Conservation (phyloP, 2,329 filamentous ascomycete species). For the Alternaria sp. region DNA sequence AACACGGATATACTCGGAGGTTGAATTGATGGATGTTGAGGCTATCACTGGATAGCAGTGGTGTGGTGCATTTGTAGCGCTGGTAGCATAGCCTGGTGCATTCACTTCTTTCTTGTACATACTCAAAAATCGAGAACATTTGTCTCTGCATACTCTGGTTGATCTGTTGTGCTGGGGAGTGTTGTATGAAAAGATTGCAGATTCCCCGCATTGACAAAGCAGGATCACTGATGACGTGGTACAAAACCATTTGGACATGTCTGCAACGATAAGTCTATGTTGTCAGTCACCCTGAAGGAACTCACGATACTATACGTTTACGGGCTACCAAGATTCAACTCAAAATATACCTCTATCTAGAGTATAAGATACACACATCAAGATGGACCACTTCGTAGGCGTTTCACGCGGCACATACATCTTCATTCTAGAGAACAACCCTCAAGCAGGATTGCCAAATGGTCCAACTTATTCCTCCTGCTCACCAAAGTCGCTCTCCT, state of each 20-base stretch:
- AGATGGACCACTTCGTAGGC: background rate
- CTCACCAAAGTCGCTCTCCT: slow-evolving; percentile 39
- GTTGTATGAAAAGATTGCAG: background rate
- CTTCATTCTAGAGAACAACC: background rate
- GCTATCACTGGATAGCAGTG: background rate
- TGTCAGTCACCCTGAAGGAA: background rate
- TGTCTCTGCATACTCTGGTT: background rate
- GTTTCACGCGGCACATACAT: background rate
- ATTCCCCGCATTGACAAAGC: background rate
- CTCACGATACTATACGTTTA: background rate
- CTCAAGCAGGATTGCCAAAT: background rate
- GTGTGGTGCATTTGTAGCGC: slow-evolving; percentile 9
- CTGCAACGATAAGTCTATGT: background rate
- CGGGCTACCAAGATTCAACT: background rate
- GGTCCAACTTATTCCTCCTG: background rate
- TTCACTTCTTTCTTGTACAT: slow-evolving; percentile 27
- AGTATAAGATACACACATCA: background rate
- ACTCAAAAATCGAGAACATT: background rate
- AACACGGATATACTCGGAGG: background rate
- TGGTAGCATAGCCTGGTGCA: slow-evolving; percentile 12
- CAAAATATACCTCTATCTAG: background rate
- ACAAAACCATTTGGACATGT: background rate
- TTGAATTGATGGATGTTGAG: background rate
- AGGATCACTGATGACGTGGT: background rate
- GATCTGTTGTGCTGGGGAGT: background rate